Conservation (phyloP, 108 stramenopile species). For the Stephanodiscus triporus region DNA sequence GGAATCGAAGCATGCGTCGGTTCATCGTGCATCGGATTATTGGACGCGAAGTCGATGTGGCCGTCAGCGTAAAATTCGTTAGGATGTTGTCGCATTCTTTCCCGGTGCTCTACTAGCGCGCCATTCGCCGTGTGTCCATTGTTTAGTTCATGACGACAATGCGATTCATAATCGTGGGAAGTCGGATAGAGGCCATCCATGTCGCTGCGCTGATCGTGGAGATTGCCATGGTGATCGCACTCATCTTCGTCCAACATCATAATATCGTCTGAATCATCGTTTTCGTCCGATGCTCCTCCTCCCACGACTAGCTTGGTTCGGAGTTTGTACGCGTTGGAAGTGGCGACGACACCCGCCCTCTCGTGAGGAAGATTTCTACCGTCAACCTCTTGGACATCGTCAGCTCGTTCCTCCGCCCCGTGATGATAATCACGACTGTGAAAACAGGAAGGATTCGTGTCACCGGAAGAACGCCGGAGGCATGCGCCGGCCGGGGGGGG, state of each 20-base stretch:
- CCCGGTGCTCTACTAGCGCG: slow-evolving; percentile 7
- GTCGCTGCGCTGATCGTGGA: not conserved
- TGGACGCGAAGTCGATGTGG: not conserved
- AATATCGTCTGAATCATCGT: slow-evolving; percentile 19
- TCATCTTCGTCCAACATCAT: slow-evolving; percentile 25
- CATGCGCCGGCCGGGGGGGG: not conserved
- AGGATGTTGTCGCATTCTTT: slow-evolving; percentile 5
- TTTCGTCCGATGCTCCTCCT: no score
- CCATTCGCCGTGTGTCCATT: slow-evolving; percentile 3
- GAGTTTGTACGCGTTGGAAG: slow-evolving; percentile 19
- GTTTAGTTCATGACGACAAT: not conserved
- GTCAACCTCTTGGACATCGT: not conserved
- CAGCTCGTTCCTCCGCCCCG: not conserved
- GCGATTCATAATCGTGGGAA: slow-evolving; percentile 1
- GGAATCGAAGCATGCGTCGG: no score
- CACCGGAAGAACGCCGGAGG: not conserved
- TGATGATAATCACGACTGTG: not conserved
- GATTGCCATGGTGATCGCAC: not conserved
- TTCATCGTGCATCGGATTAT: no score
- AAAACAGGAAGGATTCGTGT: not conserved
- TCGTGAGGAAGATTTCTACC: slow-evolving; percentile 1
- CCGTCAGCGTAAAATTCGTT: not conserved
- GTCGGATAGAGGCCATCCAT: not conserved
- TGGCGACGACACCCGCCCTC: not conserved
- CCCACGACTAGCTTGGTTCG: slow-evolving; percentile 23